These are phyloP conservation scores for Paramarasmius palmivorus DNA, from an alignment of 1,284 basidiomycete genomes.

Conservation along the genomic window DNA sequence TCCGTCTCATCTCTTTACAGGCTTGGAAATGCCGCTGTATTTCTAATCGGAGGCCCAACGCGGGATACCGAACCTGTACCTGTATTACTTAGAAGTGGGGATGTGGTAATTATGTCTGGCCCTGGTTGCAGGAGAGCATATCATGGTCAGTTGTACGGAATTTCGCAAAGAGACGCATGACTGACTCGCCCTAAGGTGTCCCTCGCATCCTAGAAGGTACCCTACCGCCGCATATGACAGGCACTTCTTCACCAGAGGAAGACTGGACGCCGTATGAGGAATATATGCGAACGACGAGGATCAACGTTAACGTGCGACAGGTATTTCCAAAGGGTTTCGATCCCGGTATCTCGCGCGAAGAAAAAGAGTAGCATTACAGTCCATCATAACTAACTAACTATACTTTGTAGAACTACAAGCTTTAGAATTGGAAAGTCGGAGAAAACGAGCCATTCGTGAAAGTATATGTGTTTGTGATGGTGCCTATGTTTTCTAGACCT, in stretches of 20 bases:
- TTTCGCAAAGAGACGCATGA: too few relatives aligned
- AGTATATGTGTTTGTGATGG: conserved; percentile 16
- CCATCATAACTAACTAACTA: too few relatives aligned
- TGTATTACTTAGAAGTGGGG: conserved; percentile 84
- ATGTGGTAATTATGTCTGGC: conserved; percentile 91
- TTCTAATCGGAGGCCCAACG: conserved; percentile 84
- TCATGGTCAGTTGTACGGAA: conserved; percentile 57
- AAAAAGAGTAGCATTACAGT: not conserved
- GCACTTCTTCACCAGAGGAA: conserved; percentile 25
- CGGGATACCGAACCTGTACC: conserved; percentile 77
- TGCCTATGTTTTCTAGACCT: conserved; percentile 38
- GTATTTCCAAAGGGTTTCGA: conserved; percentile 77
- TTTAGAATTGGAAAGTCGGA: conserved; percentile 1
- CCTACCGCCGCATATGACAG: conserved; percentile 61
- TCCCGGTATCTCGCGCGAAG: conserved; percentile 26
- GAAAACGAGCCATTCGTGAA: not conserved
- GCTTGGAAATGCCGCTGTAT: conserved; percentile 83
- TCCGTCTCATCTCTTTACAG: conserved; percentile 40
- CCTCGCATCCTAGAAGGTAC: conserved; percentile 84
- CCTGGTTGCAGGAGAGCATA: conserved; percentile 80
- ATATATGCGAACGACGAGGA: conserved; percentile 68
- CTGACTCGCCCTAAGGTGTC: conserved; percentile 55
- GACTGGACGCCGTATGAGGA: conserved; percentile 61
- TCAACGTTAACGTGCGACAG: conserved; percentile 91
- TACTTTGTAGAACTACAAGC: not conserved